phyloP scores from a whole-genome alignment of 495 filamentous ascomycete genomes.

The Letharia lupina region DNA sequence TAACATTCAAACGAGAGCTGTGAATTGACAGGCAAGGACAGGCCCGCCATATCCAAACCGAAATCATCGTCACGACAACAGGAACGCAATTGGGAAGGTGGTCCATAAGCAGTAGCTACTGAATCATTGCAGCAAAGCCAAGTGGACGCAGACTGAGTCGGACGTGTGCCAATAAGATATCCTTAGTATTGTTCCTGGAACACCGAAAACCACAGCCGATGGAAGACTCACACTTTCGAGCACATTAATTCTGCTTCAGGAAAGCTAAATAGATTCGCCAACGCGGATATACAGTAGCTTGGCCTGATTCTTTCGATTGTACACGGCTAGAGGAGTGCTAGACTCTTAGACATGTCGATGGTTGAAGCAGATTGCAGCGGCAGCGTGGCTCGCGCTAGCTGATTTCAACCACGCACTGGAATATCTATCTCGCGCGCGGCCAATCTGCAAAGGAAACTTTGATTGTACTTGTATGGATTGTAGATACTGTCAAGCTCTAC shows the following conservation, averaged over 20 bases:
- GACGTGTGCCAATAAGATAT: background rate
- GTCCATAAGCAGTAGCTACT: background rate
- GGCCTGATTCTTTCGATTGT: background rate
- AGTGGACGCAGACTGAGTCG: background rate
- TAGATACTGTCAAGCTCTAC: no score
- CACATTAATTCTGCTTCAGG: background rate
- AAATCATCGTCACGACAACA: background rate
- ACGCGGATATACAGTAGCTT: background rate
- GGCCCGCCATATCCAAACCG: background rate
- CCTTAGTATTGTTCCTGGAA: conserved; percentile 22
- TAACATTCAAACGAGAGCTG: background rate
- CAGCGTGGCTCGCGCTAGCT: background rate
- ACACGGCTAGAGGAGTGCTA: background rate
- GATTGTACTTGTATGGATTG: no score
- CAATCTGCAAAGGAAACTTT: background rate
- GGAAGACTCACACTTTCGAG: background rate
- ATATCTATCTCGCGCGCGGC: background rate
- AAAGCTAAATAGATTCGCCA: background rate
- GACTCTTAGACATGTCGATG: background rate
- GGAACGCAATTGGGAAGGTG: background rate
- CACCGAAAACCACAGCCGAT: background rate
- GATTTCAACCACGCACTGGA: background rate
- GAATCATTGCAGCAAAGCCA: background rate
- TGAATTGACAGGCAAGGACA: background rate
- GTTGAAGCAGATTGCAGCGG: background rate